Evolutionary conservation across 2,329 filamentous ascomycete species (phyloP).

Genomic region (Aureobasidium sp.): DNA sequence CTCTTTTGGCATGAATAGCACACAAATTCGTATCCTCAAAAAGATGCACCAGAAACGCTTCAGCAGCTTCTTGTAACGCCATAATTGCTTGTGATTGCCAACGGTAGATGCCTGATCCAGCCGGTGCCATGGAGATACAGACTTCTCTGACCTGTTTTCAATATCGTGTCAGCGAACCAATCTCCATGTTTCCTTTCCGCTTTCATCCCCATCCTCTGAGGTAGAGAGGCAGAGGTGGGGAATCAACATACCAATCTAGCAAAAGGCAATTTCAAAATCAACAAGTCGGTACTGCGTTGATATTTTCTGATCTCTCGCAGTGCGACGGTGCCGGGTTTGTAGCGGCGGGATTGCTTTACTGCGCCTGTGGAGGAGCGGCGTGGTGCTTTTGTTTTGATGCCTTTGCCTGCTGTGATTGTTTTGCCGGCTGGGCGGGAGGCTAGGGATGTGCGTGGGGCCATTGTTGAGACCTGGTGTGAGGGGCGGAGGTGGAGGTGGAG

Average conservation of each 20-base stretch:
- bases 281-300: conserved; percentile 92
- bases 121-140: conserved; percentile 85
- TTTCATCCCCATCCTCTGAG: no score
- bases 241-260: conserved; percentile 65
- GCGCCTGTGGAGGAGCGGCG: neutral
- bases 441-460: neutral
- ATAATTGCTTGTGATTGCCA: conserved; percentile 99
- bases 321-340: conserved; percentile 69
- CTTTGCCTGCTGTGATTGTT: conserved; percentile 14
- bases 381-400: conserved; percentile 9
- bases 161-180: no score
- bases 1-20: conserved; percentile 98
- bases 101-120: conserved; percentile 56
- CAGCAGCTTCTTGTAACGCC: conserved; percentile 95
- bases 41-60: conserved; percentile 96
- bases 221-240: no score
- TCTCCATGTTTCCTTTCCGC: no score
- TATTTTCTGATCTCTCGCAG: conserved; percentile 98
- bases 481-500: neutral
- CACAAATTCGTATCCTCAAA: conserved; percentile 99
- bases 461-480: neutral
- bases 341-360: conserved; percentile 28
- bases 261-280: conserved; percentile 97
- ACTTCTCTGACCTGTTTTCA: conserved; percentile 93
- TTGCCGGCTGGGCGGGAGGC: conserved; percentile 19